Evolutionary conservation across 352 stramenopile genomes (phyloP).

Genomic region (Globisporangium okanoganense): DNA sequence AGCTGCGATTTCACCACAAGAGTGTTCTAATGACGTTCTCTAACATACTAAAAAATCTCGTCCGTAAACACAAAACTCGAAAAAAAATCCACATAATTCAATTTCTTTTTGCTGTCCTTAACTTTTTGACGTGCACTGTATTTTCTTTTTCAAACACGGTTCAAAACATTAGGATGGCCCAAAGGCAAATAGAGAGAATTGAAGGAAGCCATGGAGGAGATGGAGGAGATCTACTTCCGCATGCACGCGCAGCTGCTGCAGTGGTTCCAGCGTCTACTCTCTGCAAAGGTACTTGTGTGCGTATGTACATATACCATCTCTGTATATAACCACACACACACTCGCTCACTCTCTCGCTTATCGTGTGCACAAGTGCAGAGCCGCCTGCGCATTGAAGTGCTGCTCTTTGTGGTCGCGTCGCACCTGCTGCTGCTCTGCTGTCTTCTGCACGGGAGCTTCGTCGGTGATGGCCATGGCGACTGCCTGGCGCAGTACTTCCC

Average conservation of each 20-base stretch:
- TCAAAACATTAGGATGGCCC: too few relatives aligned
- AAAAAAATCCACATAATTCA: too few relatives aligned
- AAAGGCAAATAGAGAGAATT: too few relatives aligned
- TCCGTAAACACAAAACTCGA: too few relatives aligned
- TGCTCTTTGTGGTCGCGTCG: conserved; percentile 51
- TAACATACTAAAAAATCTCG: too few relatives aligned
- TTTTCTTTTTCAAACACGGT: too few relatives aligned
- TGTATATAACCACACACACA: conserved; percentile 5
- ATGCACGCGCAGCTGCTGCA: conserved; percentile 63
- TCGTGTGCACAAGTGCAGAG: conserved; percentile 22
- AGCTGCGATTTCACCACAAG: too few relatives aligned
- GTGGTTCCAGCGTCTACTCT: conserved; percentile 36
- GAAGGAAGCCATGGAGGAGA: conserved; percentile 44
- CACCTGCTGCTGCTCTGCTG: conserved; percentile 46
- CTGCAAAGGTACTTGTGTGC: conserved; percentile 29
- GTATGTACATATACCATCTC: conserved; percentile 1
- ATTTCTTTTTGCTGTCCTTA: too few relatives aligned
- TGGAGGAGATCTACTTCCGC: conserved; percentile 77
- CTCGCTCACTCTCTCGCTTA: conserved; percentile 2
- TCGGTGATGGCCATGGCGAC: conserved; percentile 20
- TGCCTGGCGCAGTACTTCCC: conserved; percentile 36
- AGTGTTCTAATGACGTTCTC: too few relatives aligned
- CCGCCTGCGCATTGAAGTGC: conserved; percentile 49
- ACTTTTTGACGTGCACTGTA: too few relatives aligned
- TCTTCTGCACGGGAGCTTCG: conserved; percentile 58